phyloP scores from a whole-genome alignment of 495 filamentous ascomycete species.

The Hyaloscypha finlandica region DNA sequence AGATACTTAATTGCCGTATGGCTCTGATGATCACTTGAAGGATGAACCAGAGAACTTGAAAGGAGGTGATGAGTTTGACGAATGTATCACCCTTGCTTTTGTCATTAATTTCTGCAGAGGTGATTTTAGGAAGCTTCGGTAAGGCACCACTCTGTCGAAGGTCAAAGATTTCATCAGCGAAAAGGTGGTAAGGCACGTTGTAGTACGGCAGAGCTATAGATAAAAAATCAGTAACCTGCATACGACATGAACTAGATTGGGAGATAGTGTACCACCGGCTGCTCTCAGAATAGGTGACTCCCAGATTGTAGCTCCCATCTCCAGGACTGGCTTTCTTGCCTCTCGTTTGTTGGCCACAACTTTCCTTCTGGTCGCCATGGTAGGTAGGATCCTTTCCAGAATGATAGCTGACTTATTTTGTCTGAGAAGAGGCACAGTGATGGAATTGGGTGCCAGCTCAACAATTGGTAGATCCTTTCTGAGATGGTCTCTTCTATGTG shows the following conservation, averaged over 20 bases:
- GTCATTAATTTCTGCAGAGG: constrained; percentile 36
- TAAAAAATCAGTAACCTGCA: too few relatives aligned
- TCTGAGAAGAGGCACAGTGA: too few relatives aligned
- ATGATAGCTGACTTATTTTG: too few relatives aligned
- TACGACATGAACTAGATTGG: background rate
- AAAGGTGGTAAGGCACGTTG: background rate
- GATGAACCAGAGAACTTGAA: constrained; percentile 36
- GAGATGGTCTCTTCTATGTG: too few relatives aligned
- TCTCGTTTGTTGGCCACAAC: too few relatives aligned
- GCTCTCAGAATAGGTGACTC: too few relatives aligned
- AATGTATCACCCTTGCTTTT: constrained; percentile 40
- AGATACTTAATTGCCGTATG: constrained; percentile 29
- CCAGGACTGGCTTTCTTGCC: too few relatives aligned
- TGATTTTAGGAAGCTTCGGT: background rate
- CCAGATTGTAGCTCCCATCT: too few relatives aligned
- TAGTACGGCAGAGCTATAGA: background rate
- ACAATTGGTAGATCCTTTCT: too few relatives aligned
- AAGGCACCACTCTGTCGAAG: background rate
- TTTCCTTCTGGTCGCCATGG: too few relatives aligned
- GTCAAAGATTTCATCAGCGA: background rate
- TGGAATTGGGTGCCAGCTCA: too few relatives aligned
- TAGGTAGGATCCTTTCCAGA: too few relatives aligned
- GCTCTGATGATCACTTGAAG: constrained; percentile 32
- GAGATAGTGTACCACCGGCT: background rate
- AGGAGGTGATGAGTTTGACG: constrained; percentile 31